phyloP scores from a whole-genome alignment of 805 yeast genomes.

The Barnettozyma populi region DNA sequence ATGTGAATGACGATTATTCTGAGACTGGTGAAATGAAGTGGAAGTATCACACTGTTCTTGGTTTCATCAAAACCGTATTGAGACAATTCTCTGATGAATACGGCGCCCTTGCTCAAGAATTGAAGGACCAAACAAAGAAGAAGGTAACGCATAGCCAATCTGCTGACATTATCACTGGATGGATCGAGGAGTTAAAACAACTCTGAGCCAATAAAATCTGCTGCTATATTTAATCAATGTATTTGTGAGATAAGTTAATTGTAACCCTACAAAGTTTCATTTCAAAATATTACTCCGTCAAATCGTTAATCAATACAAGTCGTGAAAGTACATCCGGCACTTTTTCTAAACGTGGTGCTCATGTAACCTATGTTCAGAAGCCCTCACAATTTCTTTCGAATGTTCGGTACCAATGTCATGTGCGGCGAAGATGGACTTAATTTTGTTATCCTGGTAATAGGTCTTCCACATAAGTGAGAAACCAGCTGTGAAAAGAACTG shows the following conservation, averaged over 20 bases:
- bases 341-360: conserved; percentile 1
- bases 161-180: conserved; percentile 22
- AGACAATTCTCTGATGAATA: conserved; percentile 43
- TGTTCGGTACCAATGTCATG: conserved; percentile 10
- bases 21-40: conserved; percentile 33
- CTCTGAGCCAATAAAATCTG: conserved; percentile 4
- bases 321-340: neutral
- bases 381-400: conserved; percentile 3
- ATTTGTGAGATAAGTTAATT: neutral
- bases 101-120: conserved; percentile 25
- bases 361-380: conserved; percentile 4
- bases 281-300: neutral
- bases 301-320: conserved; percentile 1
- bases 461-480: conserved; percentile 16
- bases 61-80: conserved; percentile 33
- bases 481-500: conserved; percentile 16
- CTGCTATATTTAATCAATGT: neutral
- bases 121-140: conserved; percentile 30
- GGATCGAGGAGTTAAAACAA: conserved; percentile 30
- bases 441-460: conserved; percentile 24
- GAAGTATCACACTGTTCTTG: conserved; percentile 36
- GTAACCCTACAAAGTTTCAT: neutral
- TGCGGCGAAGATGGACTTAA: conserved; percentile 19
- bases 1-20: conserved; percentile 24
- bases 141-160: conserved; percentile 31